Evolutionary conservation across 441 rosid genomes (phyloP).

Genomic region (Corymbia citriodora): DNA sequence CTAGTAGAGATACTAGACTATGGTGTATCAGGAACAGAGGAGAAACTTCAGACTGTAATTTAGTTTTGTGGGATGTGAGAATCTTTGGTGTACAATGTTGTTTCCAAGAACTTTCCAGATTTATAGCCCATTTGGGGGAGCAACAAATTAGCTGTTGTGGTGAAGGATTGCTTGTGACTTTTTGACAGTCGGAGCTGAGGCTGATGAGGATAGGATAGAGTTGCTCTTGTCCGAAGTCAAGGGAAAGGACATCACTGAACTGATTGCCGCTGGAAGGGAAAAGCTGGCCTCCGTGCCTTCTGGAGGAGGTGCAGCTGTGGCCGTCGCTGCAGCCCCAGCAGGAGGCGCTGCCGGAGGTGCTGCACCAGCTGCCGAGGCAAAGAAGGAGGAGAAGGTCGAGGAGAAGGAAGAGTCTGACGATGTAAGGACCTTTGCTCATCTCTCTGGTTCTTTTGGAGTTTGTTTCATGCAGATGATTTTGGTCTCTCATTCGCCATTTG

Average conservation of each 20-base stretch:
- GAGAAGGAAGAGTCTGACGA: slow-evolving; percentile 4
- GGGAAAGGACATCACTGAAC: slow-evolving; percentile 4
- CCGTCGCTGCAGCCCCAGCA: not conserved
- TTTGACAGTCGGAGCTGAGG: not conserved
- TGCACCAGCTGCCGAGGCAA: not conserved
- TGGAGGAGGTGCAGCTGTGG: not conserved
- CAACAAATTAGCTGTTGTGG: not conserved
- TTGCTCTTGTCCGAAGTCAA: slow-evolving; percentile 1
- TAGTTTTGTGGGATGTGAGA: not conserved
- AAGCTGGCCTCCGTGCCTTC: not conserved
- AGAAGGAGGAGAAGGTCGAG: slow-evolving; percentile 1
- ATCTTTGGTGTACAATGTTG: not conserved
- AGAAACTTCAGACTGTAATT: not conserved
- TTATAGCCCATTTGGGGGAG: not conserved
- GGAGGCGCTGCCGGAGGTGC: not conserved
- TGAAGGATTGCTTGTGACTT: not conserved
- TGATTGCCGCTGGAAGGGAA: not conserved
- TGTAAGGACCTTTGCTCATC: not conserved
- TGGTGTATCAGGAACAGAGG: not conserved
- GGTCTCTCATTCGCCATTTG: not conserved
- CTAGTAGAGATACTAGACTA: not conserved
- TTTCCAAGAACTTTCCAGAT: not conserved
- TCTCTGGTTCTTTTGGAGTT: not conserved
- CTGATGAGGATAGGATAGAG: not conserved
- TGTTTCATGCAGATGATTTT: not conserved